Percentiles rank a stretch among this genome's conserved stretches.
phyloP scores from a whole-genome alignment of 2,329 filamentous ascomycete genomes.

The Claviceps paspali region DNA sequence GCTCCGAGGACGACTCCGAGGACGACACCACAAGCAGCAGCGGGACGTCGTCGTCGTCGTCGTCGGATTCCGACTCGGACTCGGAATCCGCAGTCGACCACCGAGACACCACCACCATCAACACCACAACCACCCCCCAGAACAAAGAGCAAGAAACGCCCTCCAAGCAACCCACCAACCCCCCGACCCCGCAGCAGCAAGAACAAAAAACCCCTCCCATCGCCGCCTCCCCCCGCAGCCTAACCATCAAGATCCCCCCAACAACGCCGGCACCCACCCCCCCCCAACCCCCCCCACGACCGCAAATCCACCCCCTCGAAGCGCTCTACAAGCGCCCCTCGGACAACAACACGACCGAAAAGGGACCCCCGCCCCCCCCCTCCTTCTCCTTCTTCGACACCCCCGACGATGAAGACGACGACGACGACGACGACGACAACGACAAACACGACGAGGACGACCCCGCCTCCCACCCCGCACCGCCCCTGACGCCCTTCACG shows the following conservation, averaged over 20 bases:
- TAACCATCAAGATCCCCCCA: conserved; percentile 41
- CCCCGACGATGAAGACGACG: conserved; percentile 33
- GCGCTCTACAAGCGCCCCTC: conserved; percentile 72
- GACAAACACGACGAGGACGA: conserved; percentile 22
- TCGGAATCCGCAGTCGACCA: conserved; percentile 9
- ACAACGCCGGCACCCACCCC: conserved; percentile 28
- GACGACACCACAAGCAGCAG: conserved; percentile 26
- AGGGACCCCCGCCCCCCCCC: conserved; percentile 16
- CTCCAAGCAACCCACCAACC: no score
- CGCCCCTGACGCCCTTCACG: conserved; percentile 69
- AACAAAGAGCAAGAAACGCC: background rate
- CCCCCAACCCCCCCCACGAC: conserved; percentile 23
- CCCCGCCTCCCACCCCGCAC: conserved; percentile 12
- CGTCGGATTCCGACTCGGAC: conserved; percentile 15
- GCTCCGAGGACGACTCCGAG: conserved; percentile 2
- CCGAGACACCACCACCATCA: background rate
- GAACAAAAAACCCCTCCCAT: conserved; percentile 7
- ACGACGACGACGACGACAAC: conserved; percentile 29
- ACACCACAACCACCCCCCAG: background rate
- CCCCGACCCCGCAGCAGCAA: no score
- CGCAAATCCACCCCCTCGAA: conserved; percentile 64
- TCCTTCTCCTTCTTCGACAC: conserved; percentile 6
- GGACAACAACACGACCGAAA: conserved; percentile 16
- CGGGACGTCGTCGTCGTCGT: conserved; percentile 22
- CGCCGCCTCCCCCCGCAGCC: conserved; percentile 29